Evolutionary conservation across 2,329 filamentous ascomycete species (phyloP).

Genomic region (Juglanconis sp.): DNA sequence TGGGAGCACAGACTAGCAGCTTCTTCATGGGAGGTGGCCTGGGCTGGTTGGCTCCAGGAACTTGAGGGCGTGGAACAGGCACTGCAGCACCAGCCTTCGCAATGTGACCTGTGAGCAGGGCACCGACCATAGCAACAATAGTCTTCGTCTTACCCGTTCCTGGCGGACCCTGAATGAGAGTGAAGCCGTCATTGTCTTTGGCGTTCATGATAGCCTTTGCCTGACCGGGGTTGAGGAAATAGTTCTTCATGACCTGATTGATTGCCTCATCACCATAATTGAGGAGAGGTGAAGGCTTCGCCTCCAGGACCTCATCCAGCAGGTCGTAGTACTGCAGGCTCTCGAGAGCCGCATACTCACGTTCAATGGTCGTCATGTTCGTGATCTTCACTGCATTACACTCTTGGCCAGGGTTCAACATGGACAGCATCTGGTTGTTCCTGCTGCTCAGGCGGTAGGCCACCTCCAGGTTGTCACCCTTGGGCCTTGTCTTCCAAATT

Average conservation of each 20-base stretch:
- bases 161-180: constrained; percentile 90
- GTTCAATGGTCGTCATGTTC: constrained; percentile 90
- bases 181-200: constrained; percentile 94
- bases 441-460: constrained; percentile 77
- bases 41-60: constrained; percentile 33
- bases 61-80: constrained; percentile 39
- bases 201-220: constrained; percentile 89
- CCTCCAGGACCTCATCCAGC: constrained; percentile 81
- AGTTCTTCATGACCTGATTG: constrained; percentile 67
- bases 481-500: constrained; percentile 75
- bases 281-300: constrained; percentile 84
- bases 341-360: constrained; percentile 89
- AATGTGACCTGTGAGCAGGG: constrained; percentile 65
- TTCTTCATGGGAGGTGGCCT: constrained; percentile 60
- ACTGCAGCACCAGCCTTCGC: constrained; percentile 39
- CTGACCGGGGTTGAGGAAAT: constrained; percentile 83
- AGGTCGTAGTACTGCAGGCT: constrained; percentile 94
- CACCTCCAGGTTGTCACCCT: constrained; percentile 78
- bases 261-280: constrained; percentile 75
- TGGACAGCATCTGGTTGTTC: constrained; percentile 58
- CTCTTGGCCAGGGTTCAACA: constrained; percentile 65
- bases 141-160: constrained; percentile 99
- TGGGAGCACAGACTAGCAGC: constrained; percentile 92
- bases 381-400: constrained; percentile 80
- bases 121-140: constrained; percentile 92